These are phyloP conservation scores for Tolypocladium inflatum DNA, from an alignment of 2,329 filamentous ascomycete genomes.

Conservation along the genomic window DNA sequence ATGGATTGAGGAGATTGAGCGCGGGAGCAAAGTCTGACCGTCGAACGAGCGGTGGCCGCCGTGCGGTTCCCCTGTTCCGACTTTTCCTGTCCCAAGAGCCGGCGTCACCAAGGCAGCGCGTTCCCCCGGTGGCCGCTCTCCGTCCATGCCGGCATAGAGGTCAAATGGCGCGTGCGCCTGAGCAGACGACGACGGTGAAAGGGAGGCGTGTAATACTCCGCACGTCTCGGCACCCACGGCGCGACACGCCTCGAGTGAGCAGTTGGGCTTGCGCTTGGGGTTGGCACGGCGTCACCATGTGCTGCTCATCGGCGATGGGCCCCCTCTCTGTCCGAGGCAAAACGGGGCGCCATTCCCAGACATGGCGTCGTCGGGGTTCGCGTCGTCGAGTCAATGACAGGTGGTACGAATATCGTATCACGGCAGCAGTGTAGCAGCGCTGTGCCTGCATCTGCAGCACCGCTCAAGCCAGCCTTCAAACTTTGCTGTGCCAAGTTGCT, in stretches of 20 bases:
- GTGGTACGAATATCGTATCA: neutral
- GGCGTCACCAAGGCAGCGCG: neutral
- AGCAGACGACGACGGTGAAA: neutral
- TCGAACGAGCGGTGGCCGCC: neutral
- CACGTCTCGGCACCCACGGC: neutral
- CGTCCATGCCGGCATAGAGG: neutral
- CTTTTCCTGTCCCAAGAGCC: neutral
- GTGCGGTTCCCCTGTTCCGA: neutral
- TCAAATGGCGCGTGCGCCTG: too few species aligned
- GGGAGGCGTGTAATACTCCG: neutral
- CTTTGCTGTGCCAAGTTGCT: neutral
- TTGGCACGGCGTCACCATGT: neutral
- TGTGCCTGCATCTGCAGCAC: neutral
- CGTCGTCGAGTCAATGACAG: neutral
- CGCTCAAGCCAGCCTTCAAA: neutral
- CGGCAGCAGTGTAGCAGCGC: neutral
- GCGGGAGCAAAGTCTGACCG: neutral
- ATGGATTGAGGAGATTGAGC: slow-evolving; percentile 20
- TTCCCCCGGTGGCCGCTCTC: neutral
- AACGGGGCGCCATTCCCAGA: neutral
- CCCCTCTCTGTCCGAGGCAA: neutral
- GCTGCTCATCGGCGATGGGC: neutral
- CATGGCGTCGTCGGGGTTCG: neutral
- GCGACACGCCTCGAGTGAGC: neutral
- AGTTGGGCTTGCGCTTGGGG: neutral